Base-by-base conservation (phyloP, 2,329 filamentous ascomycete genomes). In the Penicillium oxalicum region DNA sequence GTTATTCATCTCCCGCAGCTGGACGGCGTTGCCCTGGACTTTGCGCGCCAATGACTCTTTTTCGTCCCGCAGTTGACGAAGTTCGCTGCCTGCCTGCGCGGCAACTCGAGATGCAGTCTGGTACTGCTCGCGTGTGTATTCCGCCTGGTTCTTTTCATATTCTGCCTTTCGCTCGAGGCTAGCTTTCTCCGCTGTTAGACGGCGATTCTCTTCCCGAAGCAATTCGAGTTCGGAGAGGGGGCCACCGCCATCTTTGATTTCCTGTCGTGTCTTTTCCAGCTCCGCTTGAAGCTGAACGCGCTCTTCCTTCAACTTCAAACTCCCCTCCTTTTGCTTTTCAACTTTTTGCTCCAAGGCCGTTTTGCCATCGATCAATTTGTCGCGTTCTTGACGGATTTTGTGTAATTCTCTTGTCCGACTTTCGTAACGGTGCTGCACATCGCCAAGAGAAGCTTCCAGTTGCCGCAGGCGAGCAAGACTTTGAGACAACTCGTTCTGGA, bases 101-200 rank as follows among this genome's bases (percentile, higher is more conserved):
- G 72, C 73, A 7, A 64, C 63, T 5, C 61, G 72, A 5, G 73
- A 75, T 9, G 72, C 73, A 28, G 66, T 71, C 51, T 75, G 73
- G 45, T 75, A 76, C 55, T 74, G 72, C 49, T 69, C 63, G 35
- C 72, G 68, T 5, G 68, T 72, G 50, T 74, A 75, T 40, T 74
- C 73, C 6, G 70, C 65, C 50, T 74, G 72, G 8, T 69, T 69
- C 38, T 61, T 64, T 41, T 69, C 71, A 44, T 68, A 72, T 9
- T 73, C 67, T 2, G 70, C 61, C 40, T 66, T 69, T 38, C 64
- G 64, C 47, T 69, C 62, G 12, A 73, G 57, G 18, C 56, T 58
- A 8, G 59, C 58, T 35, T 66, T 67, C 32, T 69, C 66, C 39
- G 68, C 66, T 9, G 53, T 62, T 1, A 74, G 53, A 7, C 63